These are phyloP conservation scores for Nicotiana sylvestris DNA, from an alignment of 257 asterid genomes.

Conservation along the genomic window DNA sequence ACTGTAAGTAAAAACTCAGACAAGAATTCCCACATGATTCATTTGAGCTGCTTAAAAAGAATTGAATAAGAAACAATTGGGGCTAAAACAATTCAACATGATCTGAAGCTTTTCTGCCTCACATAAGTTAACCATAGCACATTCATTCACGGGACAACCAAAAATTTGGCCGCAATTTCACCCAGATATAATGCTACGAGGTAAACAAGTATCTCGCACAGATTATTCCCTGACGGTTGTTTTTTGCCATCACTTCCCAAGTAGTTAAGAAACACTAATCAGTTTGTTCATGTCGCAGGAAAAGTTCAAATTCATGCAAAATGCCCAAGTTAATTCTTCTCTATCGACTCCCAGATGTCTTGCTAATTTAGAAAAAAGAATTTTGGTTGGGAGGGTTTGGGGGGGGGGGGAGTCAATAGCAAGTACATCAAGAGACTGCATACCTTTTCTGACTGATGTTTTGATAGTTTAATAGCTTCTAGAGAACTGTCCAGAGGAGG, in stretches of 20 bases:
- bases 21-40: neutral
- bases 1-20: neutral
- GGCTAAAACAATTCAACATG: neutral
- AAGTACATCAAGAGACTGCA: constrained; percentile 15
- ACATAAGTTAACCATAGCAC: neutral
- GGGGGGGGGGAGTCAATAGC: neutral
- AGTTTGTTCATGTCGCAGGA: neutral
- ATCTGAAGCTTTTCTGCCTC: neutral
- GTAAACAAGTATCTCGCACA: neutral
- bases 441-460: constrained; percentile 41
- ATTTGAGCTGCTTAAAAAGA: neutral
- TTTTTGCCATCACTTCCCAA: neutral
- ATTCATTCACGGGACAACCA: neutral
- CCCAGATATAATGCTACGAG: neutral
- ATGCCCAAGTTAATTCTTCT: neutral
- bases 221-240: neutral
- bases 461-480: constrained; percentile 32
- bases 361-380: neutral
- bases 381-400: neutral
- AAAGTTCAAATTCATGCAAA: neutral
- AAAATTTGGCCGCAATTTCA: neutral
- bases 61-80: neutral
- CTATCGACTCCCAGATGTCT: neutral
- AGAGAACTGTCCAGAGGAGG: constrained; percentile 20
- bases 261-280: neutral